Evolutionary conservation across 2,329 filamentous ascomycete genomes (phyloP).

Genomic region (Tolypocladium album): DNA sequence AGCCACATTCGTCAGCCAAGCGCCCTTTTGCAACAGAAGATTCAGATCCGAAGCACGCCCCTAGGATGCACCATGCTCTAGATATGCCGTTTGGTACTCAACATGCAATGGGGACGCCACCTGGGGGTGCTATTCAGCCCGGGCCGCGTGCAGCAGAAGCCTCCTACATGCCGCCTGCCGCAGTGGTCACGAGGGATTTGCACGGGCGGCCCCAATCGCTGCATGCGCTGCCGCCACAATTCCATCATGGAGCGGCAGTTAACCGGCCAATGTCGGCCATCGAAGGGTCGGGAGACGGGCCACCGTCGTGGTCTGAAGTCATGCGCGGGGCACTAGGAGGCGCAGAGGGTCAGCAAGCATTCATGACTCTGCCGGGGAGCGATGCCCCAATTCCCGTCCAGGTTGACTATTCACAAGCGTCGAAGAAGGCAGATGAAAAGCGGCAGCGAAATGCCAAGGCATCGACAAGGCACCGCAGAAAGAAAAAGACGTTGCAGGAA

Average conservation of each 20-base stretch:
- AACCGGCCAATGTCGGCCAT: conserved; percentile 11
- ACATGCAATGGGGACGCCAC: conserved; percentile 12
- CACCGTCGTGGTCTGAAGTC: conserved; percentile 20
- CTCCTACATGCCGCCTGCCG: conserved; percentile 12
- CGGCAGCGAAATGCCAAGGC: conserved; percentile 76
- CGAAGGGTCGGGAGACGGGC: conserved; percentile 10
- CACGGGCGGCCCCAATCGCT: conserved; percentile 7
- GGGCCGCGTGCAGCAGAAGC: conserved; percentile 12
- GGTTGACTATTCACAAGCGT: conserved; percentile 72
- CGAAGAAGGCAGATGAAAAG: conserved; percentile 76
- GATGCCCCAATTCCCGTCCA: conserved; percentile 44
- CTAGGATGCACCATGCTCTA: conserved; percentile 13
- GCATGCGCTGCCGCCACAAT: conserved; percentile 9
- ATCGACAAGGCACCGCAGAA: conserved; percentile 69
- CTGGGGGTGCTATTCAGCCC: conserved; percentile 26
- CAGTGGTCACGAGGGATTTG: conserved; percentile 9
- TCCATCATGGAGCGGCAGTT: conserved; percentile 10
- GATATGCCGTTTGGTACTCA: conserved; percentile 12
- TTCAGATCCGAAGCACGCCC: conserved; percentile 13
- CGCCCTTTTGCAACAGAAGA: conserved; percentile 19
- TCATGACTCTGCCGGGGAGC: conserved; percentile 25
- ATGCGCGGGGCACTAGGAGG: conserved; percentile 16
- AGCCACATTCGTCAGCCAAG: conserved; percentile 15
- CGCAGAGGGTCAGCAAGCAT: conserved; percentile 25
- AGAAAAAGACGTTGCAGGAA: conserved; percentile 73